A percentile compares a stretch with the other conserved stretches of the same genome.
phyloP scores from a whole-genome alignment of 1,139 yeast species.

The Kodamaea alishanica region DNA sequence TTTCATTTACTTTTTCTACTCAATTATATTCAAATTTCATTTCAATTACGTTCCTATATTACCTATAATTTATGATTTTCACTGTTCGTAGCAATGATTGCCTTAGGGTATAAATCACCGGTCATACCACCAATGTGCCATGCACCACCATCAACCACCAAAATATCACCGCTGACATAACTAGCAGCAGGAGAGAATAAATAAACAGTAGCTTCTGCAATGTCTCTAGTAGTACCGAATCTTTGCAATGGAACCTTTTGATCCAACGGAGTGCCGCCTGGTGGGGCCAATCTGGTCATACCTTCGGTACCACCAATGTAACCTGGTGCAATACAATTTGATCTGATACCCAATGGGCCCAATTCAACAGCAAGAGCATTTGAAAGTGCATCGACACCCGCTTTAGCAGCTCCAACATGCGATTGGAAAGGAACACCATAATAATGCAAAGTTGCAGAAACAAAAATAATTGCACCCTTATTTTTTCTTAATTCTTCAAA shows the following conservation, averaged over 20 bases:
- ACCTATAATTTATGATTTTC: slow-evolving; percentile 18
- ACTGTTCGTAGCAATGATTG: slow-evolving; percentile 25
- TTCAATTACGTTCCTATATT: too few relatives aligned
- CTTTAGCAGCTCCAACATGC: slow-evolving; percentile 92
- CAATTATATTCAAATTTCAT: too few relatives aligned
- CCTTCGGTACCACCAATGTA: slow-evolving; percentile 83
- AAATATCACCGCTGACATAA: slow-evolving; percentile 72
- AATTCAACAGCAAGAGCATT: slow-evolving; percentile 81
- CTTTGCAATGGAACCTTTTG: slow-evolving; percentile 70
- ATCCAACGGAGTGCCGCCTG: slow-evolving; percentile 33
- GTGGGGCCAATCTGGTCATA: slow-evolving; percentile 50
- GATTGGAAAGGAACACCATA: slow-evolving; percentile 81
- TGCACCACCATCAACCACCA: slow-evolving; percentile 85
- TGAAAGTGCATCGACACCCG: slow-evolving; percentile 85
- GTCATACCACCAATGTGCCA: slow-evolving; percentile 69
- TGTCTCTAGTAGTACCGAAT: slow-evolving; percentile 70
- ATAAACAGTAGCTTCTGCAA: slow-evolving; percentile 85
- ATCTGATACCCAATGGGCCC: slow-evolving; percentile 81
- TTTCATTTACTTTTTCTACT: too few relatives aligned
- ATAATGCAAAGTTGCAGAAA: slow-evolving; percentile 84
- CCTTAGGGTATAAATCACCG: slow-evolving; percentile 35
- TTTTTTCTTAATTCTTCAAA: slow-evolving; percentile 59
- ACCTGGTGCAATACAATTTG: slow-evolving; percentile 87
- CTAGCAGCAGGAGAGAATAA: slow-evolving; percentile 78
- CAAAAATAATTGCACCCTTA: slow-evolving; percentile 72